A percentile compares a stretch with the other conserved stretches of the same genome.
Evolutionary conservation across 2,329 filamentous ascomycete species (phyloP).

Genomic region (Nothopassalora personata): DNA sequence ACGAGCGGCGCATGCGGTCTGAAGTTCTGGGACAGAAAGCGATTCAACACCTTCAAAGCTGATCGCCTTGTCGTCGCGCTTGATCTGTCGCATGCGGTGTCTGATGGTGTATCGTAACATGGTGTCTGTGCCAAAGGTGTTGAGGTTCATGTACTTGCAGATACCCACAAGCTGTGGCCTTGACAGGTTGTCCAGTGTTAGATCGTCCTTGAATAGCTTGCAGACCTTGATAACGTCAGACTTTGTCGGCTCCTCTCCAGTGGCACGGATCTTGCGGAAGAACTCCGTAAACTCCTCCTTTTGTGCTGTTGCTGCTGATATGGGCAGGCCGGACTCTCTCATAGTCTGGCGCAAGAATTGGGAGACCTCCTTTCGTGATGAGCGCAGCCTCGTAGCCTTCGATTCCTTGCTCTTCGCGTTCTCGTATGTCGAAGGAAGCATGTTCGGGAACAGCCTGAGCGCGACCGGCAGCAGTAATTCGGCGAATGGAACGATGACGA

Average conservation of each 20-base stretch:
- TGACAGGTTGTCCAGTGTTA: constrained; percentile 94
- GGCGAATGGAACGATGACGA: constrained; percentile 93
- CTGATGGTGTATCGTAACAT: constrained; percentile 97
- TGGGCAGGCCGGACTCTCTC: constrained; percentile 84
- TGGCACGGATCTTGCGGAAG: constrained; percentile 90
- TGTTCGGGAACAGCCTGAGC: constrained; percentile 90
- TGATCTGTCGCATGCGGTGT: constrained; percentile 98
- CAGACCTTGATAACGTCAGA: constrained; percentile 97
- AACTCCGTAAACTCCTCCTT: constrained; percentile 94
- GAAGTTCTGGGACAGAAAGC: constrained; percentile 86
- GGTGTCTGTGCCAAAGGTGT: constrained; percentile 93
- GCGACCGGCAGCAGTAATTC: constrained; percentile 88
- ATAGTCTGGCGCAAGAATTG: constrained; percentile 82
- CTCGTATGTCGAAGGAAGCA: constrained; percentile 96
- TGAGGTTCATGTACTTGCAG: constrained; percentile 97
- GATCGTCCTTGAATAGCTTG: constrained; percentile 96
- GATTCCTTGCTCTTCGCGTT: constrained; percentile 82
- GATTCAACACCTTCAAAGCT: constrained; percentile 89
- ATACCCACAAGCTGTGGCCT: constrained; percentile 93
- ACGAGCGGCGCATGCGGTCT: constrained; percentile 84
- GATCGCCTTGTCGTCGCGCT: constrained; percentile 93
- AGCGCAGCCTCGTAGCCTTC: constrained; percentile 75
- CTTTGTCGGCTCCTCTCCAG: constrained; percentile 80
- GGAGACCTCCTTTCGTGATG: constrained; percentile 90
- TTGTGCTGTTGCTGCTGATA: constrained; percentile 77